Evolutionary conservation across 2,329 filamentous ascomycete species (phyloP).

Genomic region (Byssochlamys sp.): DNA sequence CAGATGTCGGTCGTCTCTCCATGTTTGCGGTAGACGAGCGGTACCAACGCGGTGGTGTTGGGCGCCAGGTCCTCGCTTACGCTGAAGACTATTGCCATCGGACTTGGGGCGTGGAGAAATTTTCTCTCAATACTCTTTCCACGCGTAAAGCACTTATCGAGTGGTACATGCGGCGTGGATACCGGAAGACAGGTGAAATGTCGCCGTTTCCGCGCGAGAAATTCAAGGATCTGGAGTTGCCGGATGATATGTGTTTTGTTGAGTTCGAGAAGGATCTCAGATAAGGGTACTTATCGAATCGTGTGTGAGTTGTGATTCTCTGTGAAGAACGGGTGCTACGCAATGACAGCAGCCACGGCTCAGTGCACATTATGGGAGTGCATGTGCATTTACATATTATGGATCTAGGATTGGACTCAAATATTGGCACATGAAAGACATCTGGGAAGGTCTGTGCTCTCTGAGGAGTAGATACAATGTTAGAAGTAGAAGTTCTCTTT

Average conservation of each 20-base stretch:
- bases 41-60: constrained; percentile 15
- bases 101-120: constrained; percentile 11
- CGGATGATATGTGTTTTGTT: constrained; percentile 18
- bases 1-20: constrained; percentile 11
- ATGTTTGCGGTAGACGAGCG: constrained; percentile 16
- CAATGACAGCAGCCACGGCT: too few relatives aligned
- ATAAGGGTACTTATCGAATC: not conserved
- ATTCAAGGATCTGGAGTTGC: constrained; percentile 9
- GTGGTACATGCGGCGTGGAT: constrained; percentile 23
- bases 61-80: constrained; percentile 16
- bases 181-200: constrained; percentile 14
- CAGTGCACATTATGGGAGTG: too few relatives aligned
- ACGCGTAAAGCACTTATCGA: constrained; percentile 17
- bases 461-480: too few relatives aligned
- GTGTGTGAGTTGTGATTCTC: too few relatives aligned
- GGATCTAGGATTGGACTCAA: too few relatives aligned
- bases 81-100: constrained; percentile 19
- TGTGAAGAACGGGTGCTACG: too few relatives aligned
- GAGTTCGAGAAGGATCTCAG: constrained; percentile 9
- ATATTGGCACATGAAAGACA: too few relatives aligned
- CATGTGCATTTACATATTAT: too few relatives aligned
- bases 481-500: too few relatives aligned
- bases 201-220: constrained; percentile 13
- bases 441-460: too few relatives aligned
- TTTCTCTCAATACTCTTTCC: constrained; percentile 19